Percentiles rank a stretch among this genome's conserved stretches.
Evolutionary conservation across 2,329 filamentous ascomycete species (phyloP).

Genomic region (Lecanosticta acicola): DNA sequence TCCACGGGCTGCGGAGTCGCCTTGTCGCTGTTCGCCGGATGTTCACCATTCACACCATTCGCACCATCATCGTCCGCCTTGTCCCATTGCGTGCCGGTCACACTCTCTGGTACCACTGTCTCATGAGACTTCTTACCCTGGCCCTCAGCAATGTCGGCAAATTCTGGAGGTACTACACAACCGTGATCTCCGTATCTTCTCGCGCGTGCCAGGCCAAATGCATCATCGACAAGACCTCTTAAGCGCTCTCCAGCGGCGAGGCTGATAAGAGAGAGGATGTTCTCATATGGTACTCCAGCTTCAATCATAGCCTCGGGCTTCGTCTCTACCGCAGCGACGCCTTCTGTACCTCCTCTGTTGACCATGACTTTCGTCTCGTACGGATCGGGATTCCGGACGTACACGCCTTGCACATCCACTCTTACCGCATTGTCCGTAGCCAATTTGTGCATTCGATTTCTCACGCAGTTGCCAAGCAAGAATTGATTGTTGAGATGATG

Average conservation of each 20-base stretch:
- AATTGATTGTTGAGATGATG: slow-evolving; percentile 72
- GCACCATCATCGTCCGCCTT: slow-evolving; percentile 12
- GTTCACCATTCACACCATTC: slow-evolving; percentile 18
- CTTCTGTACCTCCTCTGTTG: slow-evolving; percentile 25
- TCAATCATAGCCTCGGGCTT: slow-evolving; percentile 52
- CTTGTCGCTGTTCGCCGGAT: slow-evolving; percentile 14
- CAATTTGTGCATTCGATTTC: slow-evolving; percentile 53
- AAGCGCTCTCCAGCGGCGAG: slow-evolving; percentile 77
- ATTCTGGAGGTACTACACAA: slow-evolving; percentile 68
- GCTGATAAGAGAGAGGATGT: slow-evolving; percentile 77
- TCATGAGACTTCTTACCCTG: slow-evolving; percentile 35
- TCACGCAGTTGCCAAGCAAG: slow-evolving; percentile 55
- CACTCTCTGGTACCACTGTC: slow-evolving; percentile 35
- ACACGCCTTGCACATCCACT: slow-evolving; percentile 54
- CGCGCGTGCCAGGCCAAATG: slow-evolving; percentile 62
- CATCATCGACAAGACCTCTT: slow-evolving; percentile 70
- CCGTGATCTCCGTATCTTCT: slow-evolving; percentile 77
- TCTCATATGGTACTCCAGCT: slow-evolving; percentile 64
- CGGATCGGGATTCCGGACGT: slow-evolving; percentile 28
- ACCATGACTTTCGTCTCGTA: slow-evolving; percentile 22
- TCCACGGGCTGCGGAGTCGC: slow-evolving; percentile 37
- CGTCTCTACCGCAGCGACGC: slow-evolving; percentile 22
- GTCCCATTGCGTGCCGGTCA: slow-evolving; percentile 32
- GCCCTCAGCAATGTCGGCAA: slow-evolving; percentile 63
- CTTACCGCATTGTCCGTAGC: slow-evolving; percentile 54